A percentile compares a stretch with the other conserved stretches of the same genome.
These are phyloP conservation scores for Microcera coccophila DNA, from an alignment of 2,329 filamentous ascomycete species.

Conservation along the genomic window DNA sequence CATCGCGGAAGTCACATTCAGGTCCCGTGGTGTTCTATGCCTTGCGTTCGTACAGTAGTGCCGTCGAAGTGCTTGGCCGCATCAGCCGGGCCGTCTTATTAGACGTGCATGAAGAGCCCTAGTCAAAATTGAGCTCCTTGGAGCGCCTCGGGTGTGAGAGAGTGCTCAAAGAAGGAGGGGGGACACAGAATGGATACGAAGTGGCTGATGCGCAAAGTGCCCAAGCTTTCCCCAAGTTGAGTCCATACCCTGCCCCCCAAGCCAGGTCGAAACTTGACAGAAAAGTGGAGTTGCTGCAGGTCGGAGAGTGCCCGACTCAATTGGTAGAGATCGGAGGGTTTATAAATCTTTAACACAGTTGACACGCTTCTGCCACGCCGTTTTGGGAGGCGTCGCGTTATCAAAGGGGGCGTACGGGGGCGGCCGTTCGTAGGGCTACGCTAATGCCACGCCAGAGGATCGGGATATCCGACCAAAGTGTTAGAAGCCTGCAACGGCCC, in stretches of 20 bases:
- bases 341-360: too few species aligned
- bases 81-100: too few species aligned
- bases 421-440: slow-evolving; percentile 6
- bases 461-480: slow-evolving; percentile 7
- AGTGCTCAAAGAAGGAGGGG: too few species aligned
- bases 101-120: neutral
- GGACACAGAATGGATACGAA: neutral
- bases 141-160: too few species aligned
- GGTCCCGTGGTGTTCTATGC: too few species aligned
- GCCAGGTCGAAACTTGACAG: neutral
- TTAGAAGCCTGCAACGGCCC: too few species aligned
- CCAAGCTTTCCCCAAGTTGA: neutral
- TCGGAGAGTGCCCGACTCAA: neutral
- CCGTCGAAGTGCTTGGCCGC: too few species aligned
- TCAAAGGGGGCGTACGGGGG: neutral
- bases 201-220: neutral
- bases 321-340: neutral
- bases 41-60: too few species aligned
- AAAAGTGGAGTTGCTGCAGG: neutral
- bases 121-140: too few species aligned
- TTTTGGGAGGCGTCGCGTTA: neutral
- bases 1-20: too few species aligned
- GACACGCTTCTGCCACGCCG: too few species aligned
- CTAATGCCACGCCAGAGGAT: slow-evolving; percentile 2
- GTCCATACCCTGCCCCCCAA: neutral